Evolutionary conservation across 1,284 basidiomycete species (phyloP).

Genomic region (Microbotryomycetes sp.): DNA sequence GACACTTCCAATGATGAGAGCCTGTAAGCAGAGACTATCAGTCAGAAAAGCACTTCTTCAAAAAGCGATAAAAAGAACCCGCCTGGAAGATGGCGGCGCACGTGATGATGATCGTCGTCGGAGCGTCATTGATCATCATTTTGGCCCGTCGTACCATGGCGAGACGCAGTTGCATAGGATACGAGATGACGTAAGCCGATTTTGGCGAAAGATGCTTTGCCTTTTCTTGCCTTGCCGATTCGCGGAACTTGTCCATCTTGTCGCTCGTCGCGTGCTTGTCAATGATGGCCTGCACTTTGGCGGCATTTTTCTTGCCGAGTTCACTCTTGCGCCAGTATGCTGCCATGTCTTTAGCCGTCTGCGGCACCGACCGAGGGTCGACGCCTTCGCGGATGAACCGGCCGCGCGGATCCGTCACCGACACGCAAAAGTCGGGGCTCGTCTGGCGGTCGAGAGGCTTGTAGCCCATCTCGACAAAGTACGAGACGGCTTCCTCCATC

Average conservation of each 20-base stretch:
- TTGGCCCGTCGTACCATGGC: slow-evolving; percentile 60
- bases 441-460: slow-evolving; percentile 59
- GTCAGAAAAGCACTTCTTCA: neutral
- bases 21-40: slow-evolving; percentile 47
- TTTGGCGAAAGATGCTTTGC: slow-evolving; percentile 38
- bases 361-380: slow-evolving; percentile 46
- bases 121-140: slow-evolving; percentile 51
- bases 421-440: slow-evolving; percentile 48
- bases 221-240: slow-evolving; percentile 43
- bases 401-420: slow-evolving; percentile 44
- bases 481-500: slow-evolving; percentile 62
- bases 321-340: slow-evolving; percentile 30
- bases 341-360: slow-evolving; percentile 51
- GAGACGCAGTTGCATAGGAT: slow-evolving; percentile 56
- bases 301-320: slow-evolving; percentile 16
- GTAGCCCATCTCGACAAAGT: slow-evolving; percentile 74
- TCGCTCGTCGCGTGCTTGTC: slow-evolving; percentile 24
- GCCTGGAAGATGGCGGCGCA: slow-evolving; percentile 32
- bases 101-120: slow-evolving; percentile 39
- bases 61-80: neutral
- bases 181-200: slow-evolving; percentile 47
- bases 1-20: slow-evolving; percentile 61
- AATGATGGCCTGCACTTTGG: slow-evolving; percentile 8
- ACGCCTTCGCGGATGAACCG: slow-evolving; percentile 40
- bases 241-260: slow-evolving; percentile 41